phyloP scores from a whole-genome alignment of 1,284 basidiomycete species.

The Takashimella koratensis region DNA sequence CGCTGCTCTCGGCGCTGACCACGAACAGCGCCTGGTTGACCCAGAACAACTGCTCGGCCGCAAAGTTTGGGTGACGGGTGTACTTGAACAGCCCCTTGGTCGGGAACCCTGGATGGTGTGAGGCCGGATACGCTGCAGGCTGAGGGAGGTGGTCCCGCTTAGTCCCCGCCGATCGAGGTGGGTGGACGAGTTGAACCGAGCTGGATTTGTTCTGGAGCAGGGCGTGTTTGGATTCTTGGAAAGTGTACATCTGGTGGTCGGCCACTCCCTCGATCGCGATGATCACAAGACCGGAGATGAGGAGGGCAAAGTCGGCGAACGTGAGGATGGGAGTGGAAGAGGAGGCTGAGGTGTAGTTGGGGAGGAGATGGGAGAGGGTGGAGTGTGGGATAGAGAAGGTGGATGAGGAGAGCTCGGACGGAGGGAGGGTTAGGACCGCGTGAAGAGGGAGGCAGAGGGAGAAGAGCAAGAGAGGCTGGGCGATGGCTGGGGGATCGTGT shows the following conservation, averaged over 20 bases:
- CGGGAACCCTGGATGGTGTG: conserved; percentile 69
- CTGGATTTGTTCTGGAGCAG: conserved; percentile 21
- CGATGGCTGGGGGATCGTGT: conserved; percentile 19
- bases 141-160: conserved; percentile 8
- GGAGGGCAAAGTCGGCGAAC: conserved; percentile 61
- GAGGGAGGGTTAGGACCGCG: conserved; percentile 31
- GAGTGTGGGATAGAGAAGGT: conserved; percentile 11
- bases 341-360: conserved; percentile 44
- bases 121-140: conserved; percentile 51
- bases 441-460: conserved; percentile 58
- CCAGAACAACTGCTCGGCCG: conserved; percentile 87
- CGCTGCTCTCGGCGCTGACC: conserved; percentile 22
- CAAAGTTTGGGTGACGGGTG: conserved; percentile 85
- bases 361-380: conserved; percentile 13
- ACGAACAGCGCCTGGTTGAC: conserved; percentile 52
- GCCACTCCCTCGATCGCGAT: conserved; percentile 68
- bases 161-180: conserved; percentile 3
- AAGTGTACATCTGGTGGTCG: conserved; percentile 88
- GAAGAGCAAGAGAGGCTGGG: conserved; percentile 59
- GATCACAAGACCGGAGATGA: conserved; percentile 61
- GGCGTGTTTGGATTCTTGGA: conserved; percentile 68
- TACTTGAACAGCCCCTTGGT: conserved; percentile 81
- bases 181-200: conserved; percentile 25
- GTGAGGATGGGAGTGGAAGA: conserved; percentile 41
- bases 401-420: conserved; percentile 16